Conservation (phyloP, 78 protist genomes). For the Thecamonas trahens region DNA sequence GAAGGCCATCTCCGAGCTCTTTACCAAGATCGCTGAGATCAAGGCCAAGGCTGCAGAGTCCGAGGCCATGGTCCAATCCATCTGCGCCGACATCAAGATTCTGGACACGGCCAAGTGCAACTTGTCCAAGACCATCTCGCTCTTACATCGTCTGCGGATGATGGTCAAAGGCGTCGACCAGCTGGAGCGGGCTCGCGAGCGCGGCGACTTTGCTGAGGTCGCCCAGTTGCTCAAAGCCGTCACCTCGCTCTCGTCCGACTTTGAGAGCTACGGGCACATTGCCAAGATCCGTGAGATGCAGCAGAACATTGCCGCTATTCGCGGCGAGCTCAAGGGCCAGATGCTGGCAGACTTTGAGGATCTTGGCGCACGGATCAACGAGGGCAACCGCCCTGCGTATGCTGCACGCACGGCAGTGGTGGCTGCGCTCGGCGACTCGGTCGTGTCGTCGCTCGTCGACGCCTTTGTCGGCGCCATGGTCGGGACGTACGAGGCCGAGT, state of each 20-base stretch:
- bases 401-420: too few species aligned
- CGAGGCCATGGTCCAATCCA: slow-evolving; percentile 69
- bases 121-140: slow-evolving; percentile 55
- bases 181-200: background rate
- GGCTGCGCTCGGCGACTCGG: too few species aligned
- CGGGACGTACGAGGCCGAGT: too few species aligned
- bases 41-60: slow-evolving; percentile 58
- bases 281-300: too few species aligned
- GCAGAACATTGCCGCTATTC: too few species aligned
- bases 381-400: too few species aligned
- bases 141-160: slow-evolving; percentile 56
- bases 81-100: slow-evolving; percentile 69
- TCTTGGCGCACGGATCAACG: too few species aligned
- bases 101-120: slow-evolving; percentile 80
- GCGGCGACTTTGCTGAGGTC: slow-evolving; percentile 1
- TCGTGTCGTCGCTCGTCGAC: too few species aligned
- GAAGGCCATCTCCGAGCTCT: slow-evolving; percentile 44
- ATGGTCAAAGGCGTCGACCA: slow-evolving; percentile 24
- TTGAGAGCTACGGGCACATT: slow-evolving; percentile 13
- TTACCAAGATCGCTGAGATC: slow-evolving; percentile 53
- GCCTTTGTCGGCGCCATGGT: too few species aligned
- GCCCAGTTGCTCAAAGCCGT: slow-evolving; percentile 16
- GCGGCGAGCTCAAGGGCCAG: too few species aligned
- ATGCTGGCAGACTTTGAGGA: too few species aligned
- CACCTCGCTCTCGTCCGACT: background rate